Evolutionary conservation across 176 grass and related monocot species (phyloP).

Genomic region (Themeda triandra): DNA sequence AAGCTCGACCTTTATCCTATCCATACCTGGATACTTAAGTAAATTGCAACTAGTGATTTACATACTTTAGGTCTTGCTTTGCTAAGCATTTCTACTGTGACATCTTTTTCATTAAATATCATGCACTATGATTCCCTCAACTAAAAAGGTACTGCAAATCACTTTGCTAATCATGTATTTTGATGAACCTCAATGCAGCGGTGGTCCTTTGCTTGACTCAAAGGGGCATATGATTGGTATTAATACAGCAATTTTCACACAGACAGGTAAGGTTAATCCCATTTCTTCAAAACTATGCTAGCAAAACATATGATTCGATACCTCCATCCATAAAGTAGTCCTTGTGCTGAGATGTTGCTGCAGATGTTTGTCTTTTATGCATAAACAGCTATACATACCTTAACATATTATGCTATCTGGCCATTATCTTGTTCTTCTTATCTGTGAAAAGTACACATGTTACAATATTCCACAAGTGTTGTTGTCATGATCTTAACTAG

Average conservation of each 20-base stretch:
- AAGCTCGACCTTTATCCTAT: not conserved
- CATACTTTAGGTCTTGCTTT: not conserved
- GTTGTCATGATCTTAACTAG: not conserved
- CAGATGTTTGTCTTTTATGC: not conserved
- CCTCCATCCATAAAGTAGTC: not conserved
- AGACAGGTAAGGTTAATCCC: constrained; percentile 55
- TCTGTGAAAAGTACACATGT: not conserved
- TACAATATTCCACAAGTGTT: not conserved
- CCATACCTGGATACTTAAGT: not conserved
- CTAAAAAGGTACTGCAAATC: not conserved
- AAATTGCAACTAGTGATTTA: not conserved
- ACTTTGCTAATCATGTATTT: not conserved
- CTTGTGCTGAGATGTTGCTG: not conserved
- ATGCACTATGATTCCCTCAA: not conserved
- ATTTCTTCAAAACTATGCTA: not conserved
- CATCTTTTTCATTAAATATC: constrained; percentile 9
- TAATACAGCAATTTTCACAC: constrained; percentile 98
- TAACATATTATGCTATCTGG: not conserved
- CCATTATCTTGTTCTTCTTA: too few species aligned
- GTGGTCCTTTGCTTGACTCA: constrained; percentile 90
- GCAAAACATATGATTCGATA: not conserved
- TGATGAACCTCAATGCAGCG: constrained; percentile 56
- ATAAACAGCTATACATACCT: not conserved
- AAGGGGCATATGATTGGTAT: constrained; percentile 95
- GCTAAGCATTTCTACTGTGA: not conserved